Conservation (phyloP, 306 rosid species). For the Mimosa pudica region DNA sequence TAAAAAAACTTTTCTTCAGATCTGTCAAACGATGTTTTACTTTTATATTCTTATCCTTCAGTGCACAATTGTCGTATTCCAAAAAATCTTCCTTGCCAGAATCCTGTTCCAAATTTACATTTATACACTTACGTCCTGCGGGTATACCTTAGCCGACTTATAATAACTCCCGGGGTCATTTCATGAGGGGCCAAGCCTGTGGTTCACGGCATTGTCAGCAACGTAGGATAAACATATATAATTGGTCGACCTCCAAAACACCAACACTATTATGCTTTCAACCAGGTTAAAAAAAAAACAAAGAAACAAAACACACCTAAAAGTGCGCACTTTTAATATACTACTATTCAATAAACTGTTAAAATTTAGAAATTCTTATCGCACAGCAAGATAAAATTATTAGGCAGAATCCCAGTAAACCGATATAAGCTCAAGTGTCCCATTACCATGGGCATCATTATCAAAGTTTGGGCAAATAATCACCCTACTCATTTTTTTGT, state of each 20-base stretch:
- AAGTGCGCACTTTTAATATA: not conserved
- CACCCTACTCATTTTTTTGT: constrained; percentile 28
- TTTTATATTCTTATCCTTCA: not conserved
- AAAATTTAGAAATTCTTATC: not conserved
- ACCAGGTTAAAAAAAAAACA: not conserved
- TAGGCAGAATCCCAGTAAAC: not conserved
- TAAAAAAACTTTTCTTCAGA: not conserved
- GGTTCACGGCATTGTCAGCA: too few species aligned
- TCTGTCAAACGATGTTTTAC: too few species aligned
- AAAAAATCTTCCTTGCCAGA: too few species aligned
- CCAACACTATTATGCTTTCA: not conserved
- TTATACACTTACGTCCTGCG: not conserved
- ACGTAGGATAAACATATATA: too few species aligned
- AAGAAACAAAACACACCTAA: too few species aligned
- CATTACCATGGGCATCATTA: not conserved
- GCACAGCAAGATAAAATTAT: not conserved
- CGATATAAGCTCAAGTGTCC: not conserved
- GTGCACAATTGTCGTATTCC: not conserved
- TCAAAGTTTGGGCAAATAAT: not conserved
- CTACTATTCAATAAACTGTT: not conserved
- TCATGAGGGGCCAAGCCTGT: too few species aligned
- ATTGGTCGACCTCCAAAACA: not conserved
- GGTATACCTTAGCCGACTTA: not conserved
- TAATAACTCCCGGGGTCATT: not conserved
- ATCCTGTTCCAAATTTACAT: not conserved